phyloP scores from a whole-genome alignment of 225 moss, liverwort and hornwort species.

The Pleurozium schreberi region DNA sequence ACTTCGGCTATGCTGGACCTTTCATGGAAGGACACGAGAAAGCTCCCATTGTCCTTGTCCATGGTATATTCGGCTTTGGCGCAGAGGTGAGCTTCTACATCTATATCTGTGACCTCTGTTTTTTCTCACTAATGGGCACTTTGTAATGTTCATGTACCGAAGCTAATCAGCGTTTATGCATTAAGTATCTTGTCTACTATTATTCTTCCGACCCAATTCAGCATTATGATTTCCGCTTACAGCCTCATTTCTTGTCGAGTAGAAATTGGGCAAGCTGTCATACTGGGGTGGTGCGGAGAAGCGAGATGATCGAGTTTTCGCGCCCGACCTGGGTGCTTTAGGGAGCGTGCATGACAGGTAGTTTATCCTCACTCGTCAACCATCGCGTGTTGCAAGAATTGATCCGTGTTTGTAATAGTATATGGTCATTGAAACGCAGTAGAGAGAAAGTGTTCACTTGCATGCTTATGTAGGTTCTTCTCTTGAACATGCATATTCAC shows the following conservation, averaged over 20 bases:
- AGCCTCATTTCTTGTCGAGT: not conserved
- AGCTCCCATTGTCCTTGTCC: conserved; percentile 82
- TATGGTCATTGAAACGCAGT: not conserved
- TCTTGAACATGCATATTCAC: not conserved
- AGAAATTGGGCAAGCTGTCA: conserved; percentile 74
- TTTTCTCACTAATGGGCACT: not conserved
- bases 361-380: not conserved
- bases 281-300: conserved; percentile 93
- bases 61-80: conserved; percentile 88
- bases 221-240: not conserved
- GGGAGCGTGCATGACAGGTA: conserved; percentile 76
- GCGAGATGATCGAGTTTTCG: conserved; percentile 68
- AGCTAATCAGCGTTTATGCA: not conserved
- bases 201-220: not conserved
- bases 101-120: not conserved
- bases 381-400: not conserved
- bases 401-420: not conserved
- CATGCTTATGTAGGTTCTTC: not conserved
- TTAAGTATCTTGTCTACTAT: not conserved
- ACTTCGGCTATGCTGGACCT: conserved; percentile 3
- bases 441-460: not conserved
- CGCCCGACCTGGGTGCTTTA: conserved; percentile 81
- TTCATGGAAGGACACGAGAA: conserved; percentile 47
- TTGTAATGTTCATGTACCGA: not conserved
- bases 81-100: conserved; percentile 36